Evolutionary conservation across 1,284 basidiomycete species (phyloP).

Genomic region (Meira miltonrushii): DNA sequence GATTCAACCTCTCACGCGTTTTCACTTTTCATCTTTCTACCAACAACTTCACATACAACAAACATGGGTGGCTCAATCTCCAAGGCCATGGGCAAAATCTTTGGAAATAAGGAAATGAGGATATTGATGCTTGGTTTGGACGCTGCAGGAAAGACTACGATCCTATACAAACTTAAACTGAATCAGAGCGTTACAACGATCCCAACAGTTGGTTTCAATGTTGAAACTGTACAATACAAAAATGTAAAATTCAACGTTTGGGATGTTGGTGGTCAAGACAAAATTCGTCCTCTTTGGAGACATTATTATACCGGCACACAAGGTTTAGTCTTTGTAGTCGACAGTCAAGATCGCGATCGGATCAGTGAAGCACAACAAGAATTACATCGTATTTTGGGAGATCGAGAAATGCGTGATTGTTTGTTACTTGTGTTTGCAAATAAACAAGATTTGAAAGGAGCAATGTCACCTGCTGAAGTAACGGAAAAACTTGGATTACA

Average conservation of each 20-base stretch:
- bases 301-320: slow-evolving; percentile 99
- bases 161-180: slow-evolving; percentile 97
- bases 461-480: slow-evolving; percentile 99
- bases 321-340: slow-evolving; percentile 99
- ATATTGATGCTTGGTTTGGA: slow-evolving; percentile 78
- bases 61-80: slow-evolving; percentile 51
- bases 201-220: slow-evolving; percentile 76
- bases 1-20: no score
- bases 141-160: slow-evolving; percentile 74
- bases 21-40: neutral
- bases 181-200: slow-evolving; percentile 99
- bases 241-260: slow-evolving; percentile 99
- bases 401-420: slow-evolving; percentile 97
- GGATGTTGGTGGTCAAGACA: slow-evolving; percentile 81
- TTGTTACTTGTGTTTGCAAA: slow-evolving; percentile 98
- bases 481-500: slow-evolving; percentile 99
- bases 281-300: slow-evolving; percentile 86
- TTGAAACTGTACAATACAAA: slow-evolving; percentile 99
- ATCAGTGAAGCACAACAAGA: slow-evolving; percentile 98
- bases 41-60: neutral
- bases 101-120: slow-evolving; percentile 53
- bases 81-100: slow-evolving; percentile 52
- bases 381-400: slow-evolving; percentile 98
- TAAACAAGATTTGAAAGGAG: slow-evolving; percentile 97
- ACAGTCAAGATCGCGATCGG: slow-evolving; percentile 99